Conservation (phyloP, 306 rosid species). For the Mucuna pruriens region DNA sequence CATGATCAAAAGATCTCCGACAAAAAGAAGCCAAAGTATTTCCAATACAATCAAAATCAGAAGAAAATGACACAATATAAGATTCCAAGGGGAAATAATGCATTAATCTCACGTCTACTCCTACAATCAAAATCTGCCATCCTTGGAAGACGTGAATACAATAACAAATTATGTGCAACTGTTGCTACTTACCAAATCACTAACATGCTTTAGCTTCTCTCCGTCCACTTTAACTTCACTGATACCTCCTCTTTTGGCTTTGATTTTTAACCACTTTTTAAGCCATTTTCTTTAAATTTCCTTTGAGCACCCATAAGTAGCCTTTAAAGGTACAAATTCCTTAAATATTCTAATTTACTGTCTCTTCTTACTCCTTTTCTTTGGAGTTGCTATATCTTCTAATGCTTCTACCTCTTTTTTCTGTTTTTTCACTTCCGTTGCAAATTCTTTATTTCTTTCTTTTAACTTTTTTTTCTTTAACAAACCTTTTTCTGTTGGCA, state of each 20-base stretch:
- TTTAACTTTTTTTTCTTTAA: conserved; percentile 50
- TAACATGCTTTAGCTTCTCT: neutral
- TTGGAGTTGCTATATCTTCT: conserved; percentile 23
- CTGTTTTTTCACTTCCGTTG: conserved; percentile 21
- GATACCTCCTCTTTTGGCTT: neutral
- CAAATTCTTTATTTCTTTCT: conserved; percentile 37
- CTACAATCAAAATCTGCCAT: neutral
- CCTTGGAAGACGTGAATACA: neutral
- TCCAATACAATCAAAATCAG: neutral
- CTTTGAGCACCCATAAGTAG: neutral
- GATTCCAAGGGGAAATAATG: neutral
- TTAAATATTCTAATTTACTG: neutral
- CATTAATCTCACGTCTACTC: neutral
- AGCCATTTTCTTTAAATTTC: conserved; percentile 5
- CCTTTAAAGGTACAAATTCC: neutral
- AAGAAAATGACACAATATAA: neutral
- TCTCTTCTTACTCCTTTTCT: conserved; percentile 38
- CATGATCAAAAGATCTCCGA: neutral
- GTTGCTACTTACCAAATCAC: neutral
- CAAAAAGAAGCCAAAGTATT: neutral
- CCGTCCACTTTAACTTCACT: neutral
- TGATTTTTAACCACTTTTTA: neutral
- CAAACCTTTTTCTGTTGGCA: conserved; percentile 67
- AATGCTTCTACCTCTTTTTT: conserved; percentile 6
- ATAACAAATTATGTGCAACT: neutral